Base-by-base conservation (phyloP, 169 alveolate species). In the Plasmodium gallinaceum region DNA sequence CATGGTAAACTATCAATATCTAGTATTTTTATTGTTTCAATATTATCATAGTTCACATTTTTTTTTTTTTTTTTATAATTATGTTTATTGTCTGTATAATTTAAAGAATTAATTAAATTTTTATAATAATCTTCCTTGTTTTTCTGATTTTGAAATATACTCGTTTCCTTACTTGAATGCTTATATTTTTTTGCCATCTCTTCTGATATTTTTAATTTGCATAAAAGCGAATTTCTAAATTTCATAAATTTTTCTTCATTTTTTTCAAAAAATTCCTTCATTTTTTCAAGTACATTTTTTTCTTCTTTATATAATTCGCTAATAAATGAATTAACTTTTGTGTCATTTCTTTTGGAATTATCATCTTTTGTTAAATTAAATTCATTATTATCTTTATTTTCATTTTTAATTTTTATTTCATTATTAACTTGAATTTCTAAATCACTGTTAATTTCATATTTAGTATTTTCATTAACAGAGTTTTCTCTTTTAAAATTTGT, bases 1-100 rank as follows among this genome's bases (percentile, higher is more conserved):
- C 92, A 66, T 12, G 96, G 95, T 16, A 94, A 16, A 72, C 83
- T 72, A 73, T 94, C 96, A 37, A 94, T 92, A 61, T 94, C 94
- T 69, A 94, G 64, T 18, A 94, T 88, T 62, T 93, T 48, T 37
- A 94, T 73, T 18, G 93, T 66, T 60, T 94, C 94, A 10, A 72
- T 88, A 5, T 72, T 65, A 24, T 65, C 76, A 57, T 62, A 88
- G 20, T 76, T 68, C 46, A 73, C 62, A 45, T 88, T 73, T 51
- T 74, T 92, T 54, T 86, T 48, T 20, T 71, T 88, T 26, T 62
- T 91, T 60, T 60, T 83, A n/a, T 60, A 57, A 61, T 26, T 72
- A 88, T 61, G 62, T 18, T 83, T 37, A 54, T 7, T 3, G 37
- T 24, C 66, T 45, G 52, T 68, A 43, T 39, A 22, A 83, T 68